Base-by-base conservation (phyloP, 306 rosid genomes). In the Rosa multiflora region DNA sequence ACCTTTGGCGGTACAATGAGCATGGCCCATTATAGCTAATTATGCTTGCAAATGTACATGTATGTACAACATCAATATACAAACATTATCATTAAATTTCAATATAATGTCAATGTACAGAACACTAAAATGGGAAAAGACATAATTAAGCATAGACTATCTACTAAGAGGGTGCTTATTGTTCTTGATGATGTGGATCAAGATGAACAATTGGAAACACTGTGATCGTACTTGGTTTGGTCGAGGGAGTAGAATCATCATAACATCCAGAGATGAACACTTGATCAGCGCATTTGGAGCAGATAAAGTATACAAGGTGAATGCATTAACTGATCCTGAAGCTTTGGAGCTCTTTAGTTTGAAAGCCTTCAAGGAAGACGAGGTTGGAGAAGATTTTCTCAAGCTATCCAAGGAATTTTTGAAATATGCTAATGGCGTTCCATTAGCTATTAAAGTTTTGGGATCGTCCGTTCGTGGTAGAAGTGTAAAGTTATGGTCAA, bases 121-220 rank as follows among this genome's bases (percentile, higher is more conserved):
- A 8, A 10, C 17, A 20, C 1, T 44, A 4, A 72, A 4, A 72
- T 59, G 77, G 72, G 47, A 37, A 73, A 7, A 20, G 32, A 64
- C 15, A 43, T 73, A 20, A 47, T 79, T 4, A 49, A 21, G 56
- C 42, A 37, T 5, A 73, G 83, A 51, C 69, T 63, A 5, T 1
- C 10, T 13, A 12, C 10, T 56, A 74, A 53, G 46, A 81, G 4
- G 52, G 71, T 40, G 35, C 71, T 81, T 20, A 44, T 81, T 14
- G 26, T 75, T 55, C 76, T 81, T 23, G 83, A 75, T 59, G 83
- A 81, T 13, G 80, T 81, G 37, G 29, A 35, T 68, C 18, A 68
- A 0, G 8, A 29, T 13, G 8, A 18, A 35, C 83, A 75, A 47
- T 6, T 75, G 18, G 48, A 81, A 12, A 21, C 52, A n/a, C 13